A percentile compares a stretch with the other conserved stretches of the same genome.
Conservation (phyloP, 164 flowering plant species). For the Chimonanthus praecox region DNA sequence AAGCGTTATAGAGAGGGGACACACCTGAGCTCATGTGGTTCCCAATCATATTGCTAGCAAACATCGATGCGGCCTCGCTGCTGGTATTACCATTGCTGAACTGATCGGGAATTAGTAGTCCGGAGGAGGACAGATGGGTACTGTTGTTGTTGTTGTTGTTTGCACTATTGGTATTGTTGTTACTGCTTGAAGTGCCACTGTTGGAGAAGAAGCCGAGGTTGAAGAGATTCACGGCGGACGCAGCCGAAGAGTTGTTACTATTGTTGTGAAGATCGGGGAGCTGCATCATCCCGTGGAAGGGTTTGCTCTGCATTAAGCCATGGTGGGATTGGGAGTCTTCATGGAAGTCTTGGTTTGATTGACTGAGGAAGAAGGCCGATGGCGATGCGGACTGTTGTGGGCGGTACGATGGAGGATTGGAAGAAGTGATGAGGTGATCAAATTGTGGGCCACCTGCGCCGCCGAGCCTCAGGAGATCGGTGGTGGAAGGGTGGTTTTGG, state of each 20-base stretch:
- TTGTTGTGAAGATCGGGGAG: conserved; percentile 48
- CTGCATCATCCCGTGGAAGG: conserved; percentile 60
- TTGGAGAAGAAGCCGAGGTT: conserved; percentile 51
- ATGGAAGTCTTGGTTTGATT: conserved; percentile 31
- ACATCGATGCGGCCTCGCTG: conserved; percentile 27
- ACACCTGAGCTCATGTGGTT: conserved; percentile 21
- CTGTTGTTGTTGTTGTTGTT: conserved; percentile 2
- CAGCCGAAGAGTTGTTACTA: conserved; percentile 16
- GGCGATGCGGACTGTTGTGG: conserved; percentile 24
- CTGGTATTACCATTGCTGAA: conserved; percentile 26
- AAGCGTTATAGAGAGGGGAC: conserved; percentile 30
- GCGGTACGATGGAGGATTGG: conserved; percentile 25
- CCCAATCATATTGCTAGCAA: conserved; percentile 35
- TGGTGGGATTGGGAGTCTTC: conserved; percentile 31
- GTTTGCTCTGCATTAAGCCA: conserved; percentile 27
- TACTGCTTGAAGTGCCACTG: conserved; percentile 19
- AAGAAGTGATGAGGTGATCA: conserved; percentile 35
- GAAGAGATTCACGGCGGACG: conserved; percentile 37
- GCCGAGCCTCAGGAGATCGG: conserved; percentile 45
- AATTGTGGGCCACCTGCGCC: conserved; percentile 28
- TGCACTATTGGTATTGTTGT: conserved; percentile 16
- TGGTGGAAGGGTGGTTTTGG: conserved; percentile 31
- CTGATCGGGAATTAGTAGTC: conserved; percentile 29
- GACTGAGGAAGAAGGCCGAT: conserved; percentile 29
- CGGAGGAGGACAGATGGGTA: conserved; percentile 17